A percentile compares a stretch with the other conserved stretches of the same genome.
Evolutionary conservation across 306 rosid genomes (phyloP).

Genomic region (Glycine tomentella): DNA sequence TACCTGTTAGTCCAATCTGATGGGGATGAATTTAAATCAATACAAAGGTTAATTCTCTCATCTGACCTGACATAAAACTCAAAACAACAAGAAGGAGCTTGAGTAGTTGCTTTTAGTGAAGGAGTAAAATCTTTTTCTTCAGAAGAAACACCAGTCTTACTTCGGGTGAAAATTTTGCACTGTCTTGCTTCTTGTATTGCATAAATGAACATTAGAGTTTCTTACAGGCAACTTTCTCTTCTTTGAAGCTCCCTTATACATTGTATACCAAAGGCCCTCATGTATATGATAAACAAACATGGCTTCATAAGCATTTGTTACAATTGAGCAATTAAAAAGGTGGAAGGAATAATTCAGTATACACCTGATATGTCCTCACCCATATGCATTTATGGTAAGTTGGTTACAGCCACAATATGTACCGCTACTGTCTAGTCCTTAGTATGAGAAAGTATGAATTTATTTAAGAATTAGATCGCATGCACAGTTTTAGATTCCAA

Average conservation of each 20-base stretch:
- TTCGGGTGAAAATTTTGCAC: conserved; percentile 36
- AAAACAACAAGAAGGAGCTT: conserved; percentile 49
- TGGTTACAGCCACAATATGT: neutral
- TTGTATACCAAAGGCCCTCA: conserved; percentile 26
- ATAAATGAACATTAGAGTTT: conserved; percentile 28
- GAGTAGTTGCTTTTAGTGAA: conserved; percentile 47
- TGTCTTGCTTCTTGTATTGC: neutral
- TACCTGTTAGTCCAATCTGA: conserved; percentile 71
- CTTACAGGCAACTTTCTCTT: conserved; percentile 24
- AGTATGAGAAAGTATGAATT: neutral
- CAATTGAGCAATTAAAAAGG: neutral
- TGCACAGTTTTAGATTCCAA: neutral
- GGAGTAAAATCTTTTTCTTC: conserved; percentile 47
- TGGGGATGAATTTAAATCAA: conserved; percentile 75
- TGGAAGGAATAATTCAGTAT: neutral
- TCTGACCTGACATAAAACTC: conserved; percentile 75
- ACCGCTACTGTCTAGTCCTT: neutral
- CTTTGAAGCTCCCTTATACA: conserved; percentile 34
- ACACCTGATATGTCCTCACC: neutral
- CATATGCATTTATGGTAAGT: neutral
- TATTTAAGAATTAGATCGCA: neutral
- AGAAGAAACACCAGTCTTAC: conserved; percentile 44
- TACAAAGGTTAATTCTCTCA: conserved; percentile 70
- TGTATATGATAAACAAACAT: conserved; percentile 16
- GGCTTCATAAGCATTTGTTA: conserved; percentile 19